phyloP scores from a whole-genome alignment of 73 alveolate genomes.

The Blepharisma stoltei region DNA sequence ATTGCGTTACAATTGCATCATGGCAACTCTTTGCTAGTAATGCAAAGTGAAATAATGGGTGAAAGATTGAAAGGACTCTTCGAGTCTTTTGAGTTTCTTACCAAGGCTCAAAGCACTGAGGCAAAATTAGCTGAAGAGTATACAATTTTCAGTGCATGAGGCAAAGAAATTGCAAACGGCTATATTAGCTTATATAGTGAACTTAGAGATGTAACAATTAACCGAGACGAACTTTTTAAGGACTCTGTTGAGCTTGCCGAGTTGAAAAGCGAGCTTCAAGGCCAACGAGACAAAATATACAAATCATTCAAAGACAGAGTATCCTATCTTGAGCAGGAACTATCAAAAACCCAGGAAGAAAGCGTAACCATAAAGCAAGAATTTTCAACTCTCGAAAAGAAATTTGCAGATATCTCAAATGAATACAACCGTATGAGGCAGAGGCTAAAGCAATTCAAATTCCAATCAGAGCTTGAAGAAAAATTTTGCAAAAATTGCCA shows the following conservation, averaged over 20 bases:
- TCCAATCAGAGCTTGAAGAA: background rate
- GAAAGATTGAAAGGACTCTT: slow-evolving; percentile 45
- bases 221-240: background rate
- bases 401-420: background rate
- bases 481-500: slow-evolving; percentile 64
- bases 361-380: background rate
- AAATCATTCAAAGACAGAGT: background rate
- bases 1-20: slow-evolving; percentile 46
- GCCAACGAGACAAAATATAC: background rate
- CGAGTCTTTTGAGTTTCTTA: slow-evolving; percentile 38
- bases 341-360: background rate
- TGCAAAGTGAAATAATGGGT: slow-evolving; percentile 65
- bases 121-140: background rate
- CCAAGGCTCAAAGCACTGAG: slow-evolving; percentile 38
- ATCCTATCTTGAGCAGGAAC: background rate
- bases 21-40: slow-evolving; percentile 33
- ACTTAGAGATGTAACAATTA: background rate
- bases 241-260: background rate
- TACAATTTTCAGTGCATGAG: background rate
- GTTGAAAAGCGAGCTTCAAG: background rate
- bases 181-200: background rate
- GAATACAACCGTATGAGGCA: slow-evolving; percentile 1
- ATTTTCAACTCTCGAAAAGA: background rate
- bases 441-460: background rate
- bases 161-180: background rate